These are phyloP conservation scores for Tetragonia tetragonoides DNA, from an alignment of 148 eudicot species.

Conservation along the genomic window DNA sequence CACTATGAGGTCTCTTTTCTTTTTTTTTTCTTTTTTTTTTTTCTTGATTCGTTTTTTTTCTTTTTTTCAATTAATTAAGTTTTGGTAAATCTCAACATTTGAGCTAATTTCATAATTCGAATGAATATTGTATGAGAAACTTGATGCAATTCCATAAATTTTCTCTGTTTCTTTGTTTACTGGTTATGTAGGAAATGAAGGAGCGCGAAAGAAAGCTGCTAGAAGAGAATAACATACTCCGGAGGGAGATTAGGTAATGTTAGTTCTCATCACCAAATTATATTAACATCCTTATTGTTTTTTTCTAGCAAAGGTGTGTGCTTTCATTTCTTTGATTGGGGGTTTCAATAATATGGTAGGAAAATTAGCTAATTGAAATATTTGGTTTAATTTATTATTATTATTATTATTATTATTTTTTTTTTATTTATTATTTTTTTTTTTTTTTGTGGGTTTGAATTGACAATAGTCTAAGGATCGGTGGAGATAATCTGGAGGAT, in stretches of 20 bases:
- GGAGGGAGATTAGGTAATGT: conserved; percentile 24
- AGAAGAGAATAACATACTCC: conserved; percentile 14
- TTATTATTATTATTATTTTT: no score
- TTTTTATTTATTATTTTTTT: no score
- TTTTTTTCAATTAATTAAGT: not conserved
- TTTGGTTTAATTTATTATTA: no score
- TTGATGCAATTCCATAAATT: no score
- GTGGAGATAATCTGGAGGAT: conserved; percentile 44
- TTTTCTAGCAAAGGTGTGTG: not conserved
- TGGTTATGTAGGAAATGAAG: conserved; percentile 45
- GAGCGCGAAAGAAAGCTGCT: conserved; percentile 36
- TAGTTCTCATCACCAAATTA: not conserved
- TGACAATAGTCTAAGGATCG: conserved; percentile 44
- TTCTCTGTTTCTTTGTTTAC: not conserved
- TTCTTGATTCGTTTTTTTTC: not conserved
- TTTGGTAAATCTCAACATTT: no score
- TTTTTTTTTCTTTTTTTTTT: not conserved
- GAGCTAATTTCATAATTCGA: no score
- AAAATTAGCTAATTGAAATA: no score
- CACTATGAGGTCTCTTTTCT: conserved; percentile 45
- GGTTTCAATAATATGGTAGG: no score
- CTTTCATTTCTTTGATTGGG: no score
- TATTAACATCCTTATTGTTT: no score
- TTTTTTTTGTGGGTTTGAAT: not conserved
- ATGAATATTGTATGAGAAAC: no score